Base-by-base conservation (phyloP, 371 early-diverging fungal species). In the Mucor indicus region DNA sequence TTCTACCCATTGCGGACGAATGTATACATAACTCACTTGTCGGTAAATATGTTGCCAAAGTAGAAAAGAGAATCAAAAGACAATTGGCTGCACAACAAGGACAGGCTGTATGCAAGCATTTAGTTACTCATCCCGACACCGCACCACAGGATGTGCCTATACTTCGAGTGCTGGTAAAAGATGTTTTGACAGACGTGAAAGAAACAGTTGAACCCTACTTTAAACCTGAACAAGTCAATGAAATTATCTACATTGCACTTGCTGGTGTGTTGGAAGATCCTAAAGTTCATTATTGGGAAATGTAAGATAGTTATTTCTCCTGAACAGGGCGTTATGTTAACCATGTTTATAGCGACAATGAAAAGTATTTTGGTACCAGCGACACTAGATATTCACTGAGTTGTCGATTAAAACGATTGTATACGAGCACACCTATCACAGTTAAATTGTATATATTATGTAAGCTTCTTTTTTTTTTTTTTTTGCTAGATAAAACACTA, bases 1-100 rank as follows among this genome's bases (percentile, higher is more conserved):
- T 38, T 7, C 33, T 61, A 4, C 61, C 61, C 16, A 44, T 61
- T 29, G 51, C 53, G 5, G 61, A 61, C 27, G 44, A 55, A n/a
- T 61, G 61, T 30, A 46, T 51, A 21, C 53, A 55, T 39, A 48
- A 52, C 27, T 43, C 61, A 4, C 49, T 36, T 0, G 23, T 52
- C 8, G 48, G 46, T 16, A 52, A 35, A 24, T 41, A 55, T 27
- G 52, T 61, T 17, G 35, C 20, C 21, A 41, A 31, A 20, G 44
- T 55, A 1, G 56, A 55, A n/a, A 37, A 48, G 1, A 44, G 29
- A 8, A 61, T 61, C 13, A 50, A 51, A 21, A 25, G 44, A 5
- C 20, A 35, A 2, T 39, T 61, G 11, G 48, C 55, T 11, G 11
- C 24, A 0, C 33, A 13, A 4, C 61, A 61, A 48, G 61, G 61